phyloP scores from a whole-genome alignment of 805 yeast genomes.

The Grigorovia transvaalensis region DNA sequence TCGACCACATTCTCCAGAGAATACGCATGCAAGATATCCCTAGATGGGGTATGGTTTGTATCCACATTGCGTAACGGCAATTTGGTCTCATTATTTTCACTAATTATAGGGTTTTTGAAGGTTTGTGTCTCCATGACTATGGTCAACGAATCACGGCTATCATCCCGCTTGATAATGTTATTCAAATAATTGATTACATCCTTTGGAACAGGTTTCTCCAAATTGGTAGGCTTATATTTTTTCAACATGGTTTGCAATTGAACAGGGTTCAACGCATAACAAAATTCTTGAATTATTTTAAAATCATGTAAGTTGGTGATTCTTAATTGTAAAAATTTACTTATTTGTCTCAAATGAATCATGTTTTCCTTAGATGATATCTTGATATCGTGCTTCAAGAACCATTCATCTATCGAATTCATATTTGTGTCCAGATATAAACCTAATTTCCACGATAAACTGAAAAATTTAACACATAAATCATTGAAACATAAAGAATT shows the following conservation, averaged over 20 bases:
- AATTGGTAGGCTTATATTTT: conserved; percentile 8
- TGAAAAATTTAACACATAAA: conserved; percentile 6
- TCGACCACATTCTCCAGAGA: not conserved
- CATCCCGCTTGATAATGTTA: conserved; percentile 6
- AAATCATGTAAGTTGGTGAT: conserved; percentile 7
- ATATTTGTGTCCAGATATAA: conserved; percentile 3
- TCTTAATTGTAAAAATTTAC: conserved; percentile 10
- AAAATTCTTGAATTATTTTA: conserved; percentile 7
- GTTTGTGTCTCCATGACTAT: conserved; percentile 1
- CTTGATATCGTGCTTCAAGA: conserved; percentile 1
- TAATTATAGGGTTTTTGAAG: not conserved
- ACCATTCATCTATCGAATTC: conserved; percentile 5
- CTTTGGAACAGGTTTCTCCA: conserved; percentile 5
- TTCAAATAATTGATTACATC: conserved; percentile 8
- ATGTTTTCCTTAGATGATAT: not conserved
- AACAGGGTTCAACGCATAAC: conserved; percentile 5
- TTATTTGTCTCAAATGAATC: conserved; percentile 5
- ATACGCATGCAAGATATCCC: not conserved
- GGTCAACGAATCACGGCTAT: conserved; percentile 2
- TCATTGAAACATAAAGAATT: conserved; percentile 8
- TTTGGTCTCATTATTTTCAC: not conserved
- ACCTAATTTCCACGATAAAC: conserved; percentile 10
- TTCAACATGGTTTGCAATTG: conserved; percentile 9
- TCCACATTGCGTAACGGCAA: not conserved
- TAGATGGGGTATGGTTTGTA: not conserved